Evolutionary conservation across 176 grass and related monocot species (phyloP), one percentile per base, ranked within the genome.

Genomic region (Oryza meyeriana): DNA sequence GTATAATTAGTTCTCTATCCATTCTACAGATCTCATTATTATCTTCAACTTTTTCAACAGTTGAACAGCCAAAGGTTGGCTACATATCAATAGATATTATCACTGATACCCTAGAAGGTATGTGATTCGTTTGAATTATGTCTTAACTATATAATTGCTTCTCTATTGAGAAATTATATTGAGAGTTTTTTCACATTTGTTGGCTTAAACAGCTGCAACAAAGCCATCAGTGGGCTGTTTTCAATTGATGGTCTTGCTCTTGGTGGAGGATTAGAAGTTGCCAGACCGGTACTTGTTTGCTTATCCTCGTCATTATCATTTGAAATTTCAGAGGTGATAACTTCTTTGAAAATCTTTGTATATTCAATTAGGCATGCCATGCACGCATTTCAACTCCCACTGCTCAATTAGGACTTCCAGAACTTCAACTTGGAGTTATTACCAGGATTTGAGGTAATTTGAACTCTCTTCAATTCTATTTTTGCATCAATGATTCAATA

Each of bases 161-260:
- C 55, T 79, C 10, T 39, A n/a, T 27, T 72, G 42, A 86, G 74
- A 36, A 77, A 64, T 74, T 77, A 41, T 81, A 16, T 62, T 71
- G 17, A 74, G 12, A 13, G 64, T 39, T 81, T 81, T 78, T 13
- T 30, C 3, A 22, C 84, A 11, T 41, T 24, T 77, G 33, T 81
- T 89, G 24, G 79, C 16, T 18, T 66, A 40, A 85, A 71, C n/a
- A 93, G 93, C 82, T 73, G 93, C 96, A 2, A 88, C 66, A 69
- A 99, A 99, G 73, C 93, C 96, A 88, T 95, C 93, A 1, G 90
- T 99, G 64, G 64, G 93, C 93, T 79, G 91, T n/a, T n/a, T n/a
- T n/a, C 96, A 84, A 95, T 99, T 85, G 90, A 93, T 88, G 93
- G 96, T 71, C 75, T 99, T 66, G 85, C 89, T 90, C 87, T 99